Evolutionary conservation across 176 grass and related monocot species (phyloP).

Genomic region (Oryza officinalis): DNA sequence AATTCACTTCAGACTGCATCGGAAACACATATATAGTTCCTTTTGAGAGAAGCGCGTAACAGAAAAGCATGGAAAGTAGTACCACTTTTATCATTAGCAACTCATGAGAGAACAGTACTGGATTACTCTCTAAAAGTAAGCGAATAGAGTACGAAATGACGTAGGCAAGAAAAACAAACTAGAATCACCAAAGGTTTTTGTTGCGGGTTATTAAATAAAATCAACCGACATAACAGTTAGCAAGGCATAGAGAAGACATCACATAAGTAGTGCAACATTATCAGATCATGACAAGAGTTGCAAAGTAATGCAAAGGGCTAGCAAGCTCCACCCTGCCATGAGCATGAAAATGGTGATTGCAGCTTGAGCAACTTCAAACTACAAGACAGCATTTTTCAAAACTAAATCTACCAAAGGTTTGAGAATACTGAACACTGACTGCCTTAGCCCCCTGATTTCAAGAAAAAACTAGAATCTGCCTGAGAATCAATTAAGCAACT

Average conservation of each 20-base stretch:
- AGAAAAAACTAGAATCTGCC: neutral
- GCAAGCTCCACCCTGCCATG: neutral
- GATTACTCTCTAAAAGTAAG: conserved; percentile 23
- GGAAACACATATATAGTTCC: conserved; percentile 8
- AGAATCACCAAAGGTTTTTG: neutral
- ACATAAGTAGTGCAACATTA: conserved; percentile 16
- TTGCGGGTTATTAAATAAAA: neutral
- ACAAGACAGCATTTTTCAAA: neutral
- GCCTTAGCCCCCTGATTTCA: neutral
- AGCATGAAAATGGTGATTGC: conserved; percentile 10
- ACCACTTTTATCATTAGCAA: neutral
- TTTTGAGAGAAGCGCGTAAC: neutral
- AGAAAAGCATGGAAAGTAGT: neutral
- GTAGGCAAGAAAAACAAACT: neutral
- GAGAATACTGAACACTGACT: neutral
- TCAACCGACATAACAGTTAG: neutral
- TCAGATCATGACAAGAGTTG: neutral
- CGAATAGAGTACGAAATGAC: conserved; percentile 9
- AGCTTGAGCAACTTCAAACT: neutral
- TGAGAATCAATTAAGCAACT: neutral
- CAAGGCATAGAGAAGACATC: neutral
- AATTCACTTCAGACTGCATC: conserved; percentile 90
- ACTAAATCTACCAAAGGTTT: neutral
- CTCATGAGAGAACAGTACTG: neutral
- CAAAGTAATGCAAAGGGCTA: conserved; percentile 14